phyloP scores from a whole-genome alignment of 306 rosid species.

The Lablab purpureus region DNA sequence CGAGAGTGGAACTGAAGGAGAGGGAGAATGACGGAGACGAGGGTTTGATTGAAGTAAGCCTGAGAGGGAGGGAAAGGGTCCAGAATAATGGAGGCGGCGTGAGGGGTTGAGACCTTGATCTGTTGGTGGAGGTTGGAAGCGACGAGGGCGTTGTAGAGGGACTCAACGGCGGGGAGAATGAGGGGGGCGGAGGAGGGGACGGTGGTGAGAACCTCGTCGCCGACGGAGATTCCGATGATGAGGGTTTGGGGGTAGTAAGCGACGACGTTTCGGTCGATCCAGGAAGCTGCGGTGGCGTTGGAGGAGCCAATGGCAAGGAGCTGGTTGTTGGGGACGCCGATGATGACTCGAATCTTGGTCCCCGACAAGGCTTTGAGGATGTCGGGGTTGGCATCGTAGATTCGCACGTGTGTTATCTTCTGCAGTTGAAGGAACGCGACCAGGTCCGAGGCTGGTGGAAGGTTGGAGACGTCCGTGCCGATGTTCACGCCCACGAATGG shows the following conservation, averaged over 20 bases:
- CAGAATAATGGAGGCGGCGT: constrained; percentile 80
- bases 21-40: constrained; percentile 55
- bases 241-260: constrained; percentile 78
- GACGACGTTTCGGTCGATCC: constrained; percentile 84
- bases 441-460: constrained; percentile 56
- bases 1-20: constrained; percentile 75
- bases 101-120: constrained; percentile 82
- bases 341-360: constrained; percentile 73
- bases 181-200: constrained; percentile 75
- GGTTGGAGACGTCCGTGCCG: constrained; percentile 80
- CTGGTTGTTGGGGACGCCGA: constrained; percentile 90
- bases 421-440: constrained; percentile 73
- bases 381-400: constrained; percentile 85
- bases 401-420: constrained; percentile 72
- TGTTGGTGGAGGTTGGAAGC: constrained; percentile 78
- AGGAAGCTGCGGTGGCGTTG: constrained; percentile 86
- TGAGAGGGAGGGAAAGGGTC: constrained; percentile 97
- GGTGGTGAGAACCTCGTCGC: constrained; percentile 89
- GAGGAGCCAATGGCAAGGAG: constrained; percentile 90
- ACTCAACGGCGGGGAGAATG: constrained; percentile 73
- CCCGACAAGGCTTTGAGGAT: constrained; percentile 71
- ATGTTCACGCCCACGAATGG: constrained; percentile 90
- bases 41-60: constrained; percentile 84
- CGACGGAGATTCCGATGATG: constrained; percentile 78
- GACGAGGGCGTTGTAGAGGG: constrained; percentile 83